phyloP scores from a whole-genome alignment of 2,329 filamentous ascomycete species.

The Blumeria graminis region DNA sequence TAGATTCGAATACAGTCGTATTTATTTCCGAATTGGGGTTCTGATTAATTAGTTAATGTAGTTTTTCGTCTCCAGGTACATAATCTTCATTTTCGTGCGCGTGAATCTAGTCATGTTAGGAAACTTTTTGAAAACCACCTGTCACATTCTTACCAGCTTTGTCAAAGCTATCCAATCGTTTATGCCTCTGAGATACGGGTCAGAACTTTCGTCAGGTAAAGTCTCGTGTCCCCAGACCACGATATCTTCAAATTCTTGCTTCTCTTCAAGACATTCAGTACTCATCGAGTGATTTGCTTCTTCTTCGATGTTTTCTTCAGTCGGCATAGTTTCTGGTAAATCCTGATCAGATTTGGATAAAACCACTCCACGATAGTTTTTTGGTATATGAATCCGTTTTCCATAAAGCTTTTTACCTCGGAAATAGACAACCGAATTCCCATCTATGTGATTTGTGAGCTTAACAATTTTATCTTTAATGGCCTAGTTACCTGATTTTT shows the following conservation, averaged over 20 bases:
- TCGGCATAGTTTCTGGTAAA: constrained; percentile 8
- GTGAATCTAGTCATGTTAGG: constrained; percentile 6
- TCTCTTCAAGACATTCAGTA: constrained; percentile 33
- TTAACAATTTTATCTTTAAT: not conserved
- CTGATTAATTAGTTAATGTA: no score
- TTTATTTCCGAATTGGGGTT: no score
- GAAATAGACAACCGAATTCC: constrained; percentile 37
- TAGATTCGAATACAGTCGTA: no score
- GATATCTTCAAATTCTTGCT: constrained; percentile 48
- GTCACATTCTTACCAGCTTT: constrained; percentile 26
- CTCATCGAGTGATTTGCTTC: constrained; percentile 20
- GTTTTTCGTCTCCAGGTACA: no score
- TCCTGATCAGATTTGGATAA: constrained; percentile 23
- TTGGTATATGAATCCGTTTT: constrained; percentile 38
- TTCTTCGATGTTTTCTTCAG: constrained; percentile 19
- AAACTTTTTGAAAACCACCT: not conserved
- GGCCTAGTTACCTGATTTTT: constrained; percentile 18
- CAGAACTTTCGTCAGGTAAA: constrained; percentile 32
- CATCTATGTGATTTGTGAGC: constrained; percentile 18
- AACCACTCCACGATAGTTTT: constrained; percentile 44
- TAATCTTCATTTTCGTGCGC: constrained; percentile 2
- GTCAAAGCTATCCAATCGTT: constrained; percentile 62
- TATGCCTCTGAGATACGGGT: constrained; percentile 50
- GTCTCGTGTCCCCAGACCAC: constrained; percentile 69
- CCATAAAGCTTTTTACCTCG: constrained; percentile 60